Evolutionary conservation across 192 early-diverging fungal genomes (phyloP).

Genomic region (Rhizophlyctis rosea): DNA sequence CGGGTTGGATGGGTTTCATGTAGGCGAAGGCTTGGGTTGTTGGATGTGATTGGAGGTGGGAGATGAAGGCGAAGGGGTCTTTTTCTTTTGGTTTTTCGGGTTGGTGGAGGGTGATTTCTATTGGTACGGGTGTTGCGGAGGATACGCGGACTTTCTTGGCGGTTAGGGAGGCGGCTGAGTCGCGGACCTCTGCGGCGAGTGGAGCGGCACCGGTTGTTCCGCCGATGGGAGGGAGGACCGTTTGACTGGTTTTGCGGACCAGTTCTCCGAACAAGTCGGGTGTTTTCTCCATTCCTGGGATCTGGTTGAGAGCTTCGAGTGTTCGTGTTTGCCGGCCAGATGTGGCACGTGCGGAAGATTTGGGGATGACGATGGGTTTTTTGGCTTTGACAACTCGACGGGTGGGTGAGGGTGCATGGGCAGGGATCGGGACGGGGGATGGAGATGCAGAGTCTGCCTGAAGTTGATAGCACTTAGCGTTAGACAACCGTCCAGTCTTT

Average conservation of each 20-base stretch:
- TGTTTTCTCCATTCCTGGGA: background rate
- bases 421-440: background rate
- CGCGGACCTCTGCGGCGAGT: background rate
- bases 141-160: background rate
- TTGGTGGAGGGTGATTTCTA: constrained; percentile 7
- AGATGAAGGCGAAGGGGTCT: constrained; percentile 42
- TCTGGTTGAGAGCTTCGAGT: constrained; percentile 1
- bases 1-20: constrained; percentile 31
- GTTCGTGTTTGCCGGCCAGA: constrained; percentile 11
- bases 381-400: constrained; percentile 29
- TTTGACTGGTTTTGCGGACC: background rate
- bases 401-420: background rate
- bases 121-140: background rate
- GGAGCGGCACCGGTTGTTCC: background rate
- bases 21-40: constrained; percentile 48
- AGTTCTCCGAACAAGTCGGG: background rate
- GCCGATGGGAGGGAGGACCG: background rate
- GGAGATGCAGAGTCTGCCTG: constrained; percentile 2
- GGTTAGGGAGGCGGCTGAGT: background rate
- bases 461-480: too few species aligned
- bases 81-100: background rate
- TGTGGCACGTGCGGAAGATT: constrained; percentile 26
- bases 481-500: too few species aligned
- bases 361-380: constrained; percentile 34
- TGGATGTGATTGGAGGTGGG: constrained; percentile 34